Evolutionary conservation across 345 rosid genomes (phyloP), one percentile per base, ranked within the genome.

Genomic region (Boechera retrofracta): DNA sequence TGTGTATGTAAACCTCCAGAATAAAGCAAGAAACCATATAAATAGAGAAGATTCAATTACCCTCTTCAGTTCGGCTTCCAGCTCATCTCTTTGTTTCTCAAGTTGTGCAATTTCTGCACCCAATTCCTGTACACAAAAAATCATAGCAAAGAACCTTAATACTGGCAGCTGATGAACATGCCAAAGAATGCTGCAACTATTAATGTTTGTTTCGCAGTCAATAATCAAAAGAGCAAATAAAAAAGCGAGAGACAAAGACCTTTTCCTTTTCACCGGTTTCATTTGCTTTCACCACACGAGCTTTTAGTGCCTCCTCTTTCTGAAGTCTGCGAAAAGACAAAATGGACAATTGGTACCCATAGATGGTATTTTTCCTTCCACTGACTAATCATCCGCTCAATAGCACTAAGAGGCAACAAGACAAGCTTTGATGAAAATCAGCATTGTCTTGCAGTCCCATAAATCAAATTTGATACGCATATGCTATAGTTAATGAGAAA

Each of bases 1-100:
- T 36, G 13, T 39, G 55, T 11, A 54, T 26, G 72, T 74, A 45
- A 74, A 52, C 10, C 51, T 38, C 57, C 41, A 45, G 38, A 48
- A 69, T 61, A 47, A 59, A 64, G 9, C 66, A 77, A n/a, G 28
- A 70, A 45, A 71, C 6, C 44, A 49, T 15, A 67, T 32, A 56
- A 21, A 73, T 55, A 47, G 47, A 39, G 28, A 64, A 38, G 13
- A 90, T 52, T 39, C 61, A 36, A 84, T 33, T 58, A 79, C 97
- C 96, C 79, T 92, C 80, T 95, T 95, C 85, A 95, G 77, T 79
- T 92, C 89, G 53, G 97, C 96, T 85, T 92, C 99, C 61, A 95
- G 90, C 70, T 88, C 90, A 80, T 90, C 88, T 82, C 97, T 89
- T 84, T 90, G 84, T 76, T 86, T 89, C 80, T 87, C 98, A 66